A percentile compares a stretch with the other conserved stretches of the same genome.
Evolutionary conservation across 2,329 filamentous ascomycete species (phyloP).

Genomic region (Phialophora verrucosa): DNA sequence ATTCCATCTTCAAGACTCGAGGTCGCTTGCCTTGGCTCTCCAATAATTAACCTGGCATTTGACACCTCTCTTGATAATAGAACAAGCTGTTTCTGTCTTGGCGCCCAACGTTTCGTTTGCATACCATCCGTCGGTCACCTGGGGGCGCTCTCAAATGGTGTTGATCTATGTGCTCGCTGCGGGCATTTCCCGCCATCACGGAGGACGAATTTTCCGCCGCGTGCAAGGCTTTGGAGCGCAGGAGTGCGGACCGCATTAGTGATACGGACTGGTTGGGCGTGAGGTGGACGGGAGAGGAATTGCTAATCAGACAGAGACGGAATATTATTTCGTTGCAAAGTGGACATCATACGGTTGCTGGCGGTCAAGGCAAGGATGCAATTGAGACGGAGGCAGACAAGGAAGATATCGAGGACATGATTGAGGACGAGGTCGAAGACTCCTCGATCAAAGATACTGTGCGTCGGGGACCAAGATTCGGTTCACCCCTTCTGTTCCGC

Average conservation of each 20-base stretch:
- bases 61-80: too few species aligned
- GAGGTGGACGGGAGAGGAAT: constrained; percentile 32
- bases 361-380: constrained; percentile 4
- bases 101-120: not conserved
- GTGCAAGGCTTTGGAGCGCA: constrained; percentile 63
- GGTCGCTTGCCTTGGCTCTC: too few species aligned
- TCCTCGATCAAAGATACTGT: constrained; percentile 1
- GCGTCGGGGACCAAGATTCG: not conserved
- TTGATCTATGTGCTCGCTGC: constrained; percentile 34
- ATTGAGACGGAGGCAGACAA: constrained; percentile 13
- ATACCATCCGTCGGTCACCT: not conserved
- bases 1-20: too few species aligned
- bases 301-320: constrained; percentile 30
- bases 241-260: constrained; percentile 37
- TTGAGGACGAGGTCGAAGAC: constrained; percentile 16
- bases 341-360: not conserved
- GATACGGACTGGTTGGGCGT: constrained; percentile 36
- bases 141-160: not conserved
- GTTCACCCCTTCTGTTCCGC: not conserved
- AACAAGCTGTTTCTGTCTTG: too few species aligned
- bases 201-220: constrained; percentile 68
- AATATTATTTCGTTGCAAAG: not conserved
- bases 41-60: too few species aligned
- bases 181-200: constrained; percentile 65
- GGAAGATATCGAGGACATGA: not conserved